Evolutionary conservation across 1,139 yeast genomes (phyloP).

Genomic region (Magnusiomyces starmeri): DNA sequence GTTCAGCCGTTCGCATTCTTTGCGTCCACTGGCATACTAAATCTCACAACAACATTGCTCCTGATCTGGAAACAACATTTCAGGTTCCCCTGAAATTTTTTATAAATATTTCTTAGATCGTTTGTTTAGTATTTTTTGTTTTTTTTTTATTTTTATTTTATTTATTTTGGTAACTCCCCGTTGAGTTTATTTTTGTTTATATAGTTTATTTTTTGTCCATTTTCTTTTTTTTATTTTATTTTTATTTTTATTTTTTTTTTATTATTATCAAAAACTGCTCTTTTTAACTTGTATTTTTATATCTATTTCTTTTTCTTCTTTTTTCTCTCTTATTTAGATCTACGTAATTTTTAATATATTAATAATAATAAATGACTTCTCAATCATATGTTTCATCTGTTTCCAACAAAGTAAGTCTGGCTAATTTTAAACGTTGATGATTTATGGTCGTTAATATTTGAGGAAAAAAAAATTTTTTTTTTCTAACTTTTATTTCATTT

Average conservation of each 20-base stretch:
- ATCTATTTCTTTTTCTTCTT: not conserved
- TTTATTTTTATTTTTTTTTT: too few relatives aligned
- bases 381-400: not conserved
- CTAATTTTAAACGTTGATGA: not conserved
- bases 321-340: not conserved
- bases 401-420: not conserved
- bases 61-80: not conserved
- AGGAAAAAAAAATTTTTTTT: not conserved
- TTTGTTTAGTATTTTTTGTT: not conserved
- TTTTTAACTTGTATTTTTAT: not conserved
- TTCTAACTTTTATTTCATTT: not conserved
- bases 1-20: too few relatives aligned
- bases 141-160: too few relatives aligned
- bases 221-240: not conserved
- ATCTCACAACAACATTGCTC: not conserved
- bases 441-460: not conserved
- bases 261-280: not conserved
- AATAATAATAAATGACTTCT: not conserved
- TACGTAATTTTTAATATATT: too few relatives aligned
- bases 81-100: not conserved
- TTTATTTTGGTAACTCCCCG: too few relatives aligned
- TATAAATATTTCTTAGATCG: not conserved
- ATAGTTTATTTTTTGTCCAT: not conserved
- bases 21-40: too few relatives aligned
- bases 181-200: not conserved